Evolutionary conservation across 306 rosid genomes (phyloP).

Genomic region (Dicorynia guianensis): DNA sequence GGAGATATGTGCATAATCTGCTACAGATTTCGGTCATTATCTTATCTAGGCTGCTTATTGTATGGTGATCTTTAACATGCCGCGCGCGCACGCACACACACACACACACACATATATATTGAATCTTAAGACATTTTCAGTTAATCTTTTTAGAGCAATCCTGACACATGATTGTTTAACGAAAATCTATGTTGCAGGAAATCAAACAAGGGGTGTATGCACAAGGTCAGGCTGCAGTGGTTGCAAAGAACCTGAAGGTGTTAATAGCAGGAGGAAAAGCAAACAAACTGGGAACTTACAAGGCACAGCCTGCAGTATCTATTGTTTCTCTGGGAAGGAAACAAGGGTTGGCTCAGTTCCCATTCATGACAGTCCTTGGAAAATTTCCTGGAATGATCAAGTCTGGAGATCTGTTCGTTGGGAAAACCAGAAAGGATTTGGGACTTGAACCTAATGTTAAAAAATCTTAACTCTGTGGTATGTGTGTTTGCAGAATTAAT

Average conservation of each 20-base stretch:
- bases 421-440: conserved; percentile 72
- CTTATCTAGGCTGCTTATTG: neutral
- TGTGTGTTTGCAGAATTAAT: conserved; percentile 29
- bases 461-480: conserved; percentile 43
- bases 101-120: neutral
- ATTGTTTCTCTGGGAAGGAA: conserved; percentile 83
- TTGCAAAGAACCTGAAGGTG: conserved; percentile 75
- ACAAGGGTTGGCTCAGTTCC: conserved; percentile 72
- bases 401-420: conserved; percentile 84
- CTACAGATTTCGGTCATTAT: no score
- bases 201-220: conserved; percentile 81
- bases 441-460: conserved; percentile 59
- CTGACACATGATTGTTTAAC: conserved; percentile 23
- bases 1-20: no score
- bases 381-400: conserved; percentile 72
- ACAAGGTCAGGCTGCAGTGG: conserved; percentile 68
- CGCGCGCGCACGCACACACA: no score
- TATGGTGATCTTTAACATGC: neutral
- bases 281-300: conserved; percentile 55
- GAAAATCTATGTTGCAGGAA: conserved; percentile 56
- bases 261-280: conserved; percentile 61
- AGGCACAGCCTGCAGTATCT: conserved; percentile 57
- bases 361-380: conserved; percentile 64
- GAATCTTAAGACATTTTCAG: neutral
- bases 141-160: neutral